Base-by-base conservation (phyloP, 2,329 filamentous ascomycete species). In the Penicillium fuscoglaucum region DNA sequence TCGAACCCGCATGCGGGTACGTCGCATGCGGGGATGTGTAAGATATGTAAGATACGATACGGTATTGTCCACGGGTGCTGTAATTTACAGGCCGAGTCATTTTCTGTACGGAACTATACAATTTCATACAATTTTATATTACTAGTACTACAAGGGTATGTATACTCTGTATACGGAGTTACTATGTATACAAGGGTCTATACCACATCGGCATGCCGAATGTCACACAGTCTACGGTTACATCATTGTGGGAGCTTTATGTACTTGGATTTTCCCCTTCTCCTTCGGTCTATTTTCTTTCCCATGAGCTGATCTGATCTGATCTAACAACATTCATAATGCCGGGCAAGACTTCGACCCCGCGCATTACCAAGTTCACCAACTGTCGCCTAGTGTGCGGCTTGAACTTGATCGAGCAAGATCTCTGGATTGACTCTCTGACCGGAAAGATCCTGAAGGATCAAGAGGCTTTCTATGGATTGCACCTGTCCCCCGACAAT, bases 381-480 rank as follows among this genome's bases (percentile, higher is more conserved):
- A 96, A 96, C 78, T 96, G 92, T 72, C 87, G 89, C 51, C 79
- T 96, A 28, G 81, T 93, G 59, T 87, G 85, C 69, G 86, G 85
- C 65, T 82, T 88, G 63, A 70, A 80, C 21, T 81, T 96, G 28
- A 83, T 96, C 45, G 76, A 85, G 45, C 87, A 90, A 62, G 93
- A 96, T 70, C 83, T 96, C n/a, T 96, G 91, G 91, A 87, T 96
- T 60, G 92, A 90, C 74, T 90, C 91, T 0, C 72, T 82, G 17
- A 91, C 88, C 1, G 93, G 93, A 64, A 93, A 91, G 74, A 91
- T 96, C 68, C 80, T 96, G 48, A 83, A 87, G 65, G 90, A 83
- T 55, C 84, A 87, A 69, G 79, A 85, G 61, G 80, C 83, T 57
- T 83, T 87, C 57, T 81, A 81, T 62, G 76, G 74, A 33, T 65